Evolutionary conservation across 345 rosid genomes (phyloP), one percentile per base, ranked within the genome.

Genomic region (Carallia pectinifolia): DNA sequence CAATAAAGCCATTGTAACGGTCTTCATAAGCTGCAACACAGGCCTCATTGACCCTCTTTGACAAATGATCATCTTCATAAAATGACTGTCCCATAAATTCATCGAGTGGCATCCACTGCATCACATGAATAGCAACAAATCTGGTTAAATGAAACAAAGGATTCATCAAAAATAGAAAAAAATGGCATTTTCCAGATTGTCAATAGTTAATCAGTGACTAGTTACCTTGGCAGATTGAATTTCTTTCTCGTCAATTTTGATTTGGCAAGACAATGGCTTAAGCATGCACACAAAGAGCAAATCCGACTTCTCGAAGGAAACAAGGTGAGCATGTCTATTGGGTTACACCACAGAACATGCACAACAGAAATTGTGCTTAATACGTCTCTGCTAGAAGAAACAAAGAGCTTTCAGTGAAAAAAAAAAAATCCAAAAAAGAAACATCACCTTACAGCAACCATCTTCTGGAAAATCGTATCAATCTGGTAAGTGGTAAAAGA

Each of bases 251-350:
- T 85, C 83, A 1, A 82, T 67, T 18, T 74, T 52, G 75, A 85
- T 87, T 31, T 81, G 70, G 6, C 29, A n/a, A 36, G 87, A 76
- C 58, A 85, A 27, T 31, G 88, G 89, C 66, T 73, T 72, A 7
- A 85, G 82, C 79, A 79, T 34, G 76, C 86, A 83, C 19, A 77
- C 72, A 34, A 87, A 87, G 5, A 85, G 76, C 61, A 87, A 50
- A 65, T 87, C 87, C 5, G 86, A 85, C 68, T 82, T 80, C 70
- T 84, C 84, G 47, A 87, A 87, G 18, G 85, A 80, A 34, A 81
- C 67, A 1, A 54, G 72, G 52, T 85, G 89, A 65, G 76, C 89
- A 59, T 85, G 89, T 40, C 89, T 80, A 23, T 23, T 34, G 48
- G 64, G 36, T 71, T 19, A 8, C 9, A 9, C 59, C 27, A 0